Conservation (phyloP, 495 filamentous ascomycete genomes). For the Alectoria sarmentosa region DNA sequence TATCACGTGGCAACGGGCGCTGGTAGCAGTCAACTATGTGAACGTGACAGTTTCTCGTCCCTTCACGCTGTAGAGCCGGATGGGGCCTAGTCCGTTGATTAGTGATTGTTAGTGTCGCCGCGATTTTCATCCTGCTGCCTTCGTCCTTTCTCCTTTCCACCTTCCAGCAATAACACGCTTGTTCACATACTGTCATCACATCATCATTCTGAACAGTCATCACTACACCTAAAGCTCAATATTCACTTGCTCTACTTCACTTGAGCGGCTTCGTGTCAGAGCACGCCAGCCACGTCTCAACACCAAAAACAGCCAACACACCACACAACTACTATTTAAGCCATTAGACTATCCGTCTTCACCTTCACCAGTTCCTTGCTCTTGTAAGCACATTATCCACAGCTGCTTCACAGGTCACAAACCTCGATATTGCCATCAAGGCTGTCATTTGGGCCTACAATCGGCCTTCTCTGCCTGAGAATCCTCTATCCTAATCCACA, state of each 20-base stretch:
- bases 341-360: slow-evolving; percentile 8
- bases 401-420: slow-evolving; percentile 3
- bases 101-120: neutral
- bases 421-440: slow-evolving; percentile 10
- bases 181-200: neutral
- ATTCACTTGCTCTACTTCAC: neutral
- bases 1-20: too few species aligned
- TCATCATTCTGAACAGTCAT: neutral
- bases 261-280: neutral
- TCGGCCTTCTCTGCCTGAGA: slow-evolving; percentile 3
- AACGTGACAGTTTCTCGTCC: too few species aligned
- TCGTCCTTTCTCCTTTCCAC: neutral
- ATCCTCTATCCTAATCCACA: slow-evolving; percentile 6
- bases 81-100: neutral
- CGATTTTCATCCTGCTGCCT: slow-evolving; percentile 1
- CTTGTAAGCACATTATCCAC: slow-evolving; percentile 21
- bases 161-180: neutral
- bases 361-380: slow-evolving; percentile 2
- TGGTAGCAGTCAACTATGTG: too few species aligned
- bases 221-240: neutral
- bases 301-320: slow-evolving; percentile 4
- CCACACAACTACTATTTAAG: neutral
- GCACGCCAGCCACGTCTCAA: neutral
- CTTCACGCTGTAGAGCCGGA: neutral
- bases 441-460: slow-evolving; percentile 3